Evolutionary conservation across 1,284 basidiomycete genomes (phyloP), one percentile per base, ranked within the genome.

Genomic region (Melanopsichium pennsylvanicum): DNA sequence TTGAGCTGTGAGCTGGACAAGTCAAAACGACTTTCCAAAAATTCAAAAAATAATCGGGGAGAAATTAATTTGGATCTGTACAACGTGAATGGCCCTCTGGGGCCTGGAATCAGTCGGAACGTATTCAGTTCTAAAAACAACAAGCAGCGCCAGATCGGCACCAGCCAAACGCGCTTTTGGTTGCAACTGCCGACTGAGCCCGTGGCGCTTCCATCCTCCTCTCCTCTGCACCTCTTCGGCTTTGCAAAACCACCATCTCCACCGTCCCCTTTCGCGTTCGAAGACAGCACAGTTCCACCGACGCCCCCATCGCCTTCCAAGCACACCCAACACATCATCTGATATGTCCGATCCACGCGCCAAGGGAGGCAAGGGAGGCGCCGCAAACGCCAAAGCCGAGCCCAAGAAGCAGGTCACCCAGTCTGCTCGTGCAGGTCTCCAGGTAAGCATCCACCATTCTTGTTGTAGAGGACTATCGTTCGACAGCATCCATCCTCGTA

Each of bases 361-460:
- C 25, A 70, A 70, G 25, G 72, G 72, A 22, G 70, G 70, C 29
- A 72, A 72, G 45, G 70, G 64, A 27, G 69, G 70, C 34, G 58
- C 62, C 29, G 60, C 57, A 46, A 66, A 62, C 49, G 57, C 66
- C 46, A 72, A 71, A 33, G 58, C 43, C 34, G 71, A 63, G 40
- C 60, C 59, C 26, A 68, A 63, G 49, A 75, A 71, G 63, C 47
- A 56, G 61, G 49, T 60, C 49, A 72, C 72, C 23, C 74, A 76
- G 57, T 70, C 67, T 41, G 43, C 62, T n/a, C 59, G 72, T 47
- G 74, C 74, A 18, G 74, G 74, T 61, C 67, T 76, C 49, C 74
- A 76, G 68, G 74, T 76, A 64, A 75, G 74, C 72, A 54, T 40
- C 47, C 1, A 31, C 36, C 21, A 7, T 8, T 29, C 8, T 29